Conservation (phyloP, 176 grass and related monocot genomes). For the Chrysopogon serrulatus region DNA sequence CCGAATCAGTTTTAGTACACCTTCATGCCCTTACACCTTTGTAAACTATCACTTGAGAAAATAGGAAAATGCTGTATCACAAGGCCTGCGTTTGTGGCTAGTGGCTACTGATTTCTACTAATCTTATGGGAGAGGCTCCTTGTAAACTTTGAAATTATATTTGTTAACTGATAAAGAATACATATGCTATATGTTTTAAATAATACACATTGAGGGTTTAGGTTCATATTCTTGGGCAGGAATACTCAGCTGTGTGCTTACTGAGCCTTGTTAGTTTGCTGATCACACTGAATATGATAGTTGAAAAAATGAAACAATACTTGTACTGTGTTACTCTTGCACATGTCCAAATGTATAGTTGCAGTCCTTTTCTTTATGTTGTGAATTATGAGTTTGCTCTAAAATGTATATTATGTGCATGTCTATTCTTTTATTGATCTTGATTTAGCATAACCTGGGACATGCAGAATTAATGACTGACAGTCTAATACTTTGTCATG, state of each 20-base stretch:
- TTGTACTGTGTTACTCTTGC: neutral
- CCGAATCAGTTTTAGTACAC: neutral
- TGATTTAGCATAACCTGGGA: neutral
- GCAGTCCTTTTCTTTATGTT: neutral
- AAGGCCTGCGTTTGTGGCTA: neutral
- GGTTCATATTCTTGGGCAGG: neutral
- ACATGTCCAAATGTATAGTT: neutral
- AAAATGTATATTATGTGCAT: neutral
- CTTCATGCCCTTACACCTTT: neutral
- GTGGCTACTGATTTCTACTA: neutral
- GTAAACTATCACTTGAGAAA: neutral
- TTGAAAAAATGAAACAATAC: neutral
- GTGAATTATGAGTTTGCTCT: neutral
- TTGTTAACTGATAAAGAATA: neutral
- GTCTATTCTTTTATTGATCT: neutral
- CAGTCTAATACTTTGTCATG: neutral
- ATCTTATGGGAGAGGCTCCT: neutral
- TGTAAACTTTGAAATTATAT: neutral
- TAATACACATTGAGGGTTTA: neutral
- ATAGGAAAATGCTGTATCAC: neutral
- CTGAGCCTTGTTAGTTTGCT: neutral
- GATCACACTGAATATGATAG: neutral
- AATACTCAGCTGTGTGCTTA: neutral
- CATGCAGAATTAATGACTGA: neutral
- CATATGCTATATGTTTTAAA: neutral